Evolutionary conservation across 139 green algal genomes (phyloP), one percentile per base, ranked within the genome.

Genomic region (Chlorella sp.): DNA sequence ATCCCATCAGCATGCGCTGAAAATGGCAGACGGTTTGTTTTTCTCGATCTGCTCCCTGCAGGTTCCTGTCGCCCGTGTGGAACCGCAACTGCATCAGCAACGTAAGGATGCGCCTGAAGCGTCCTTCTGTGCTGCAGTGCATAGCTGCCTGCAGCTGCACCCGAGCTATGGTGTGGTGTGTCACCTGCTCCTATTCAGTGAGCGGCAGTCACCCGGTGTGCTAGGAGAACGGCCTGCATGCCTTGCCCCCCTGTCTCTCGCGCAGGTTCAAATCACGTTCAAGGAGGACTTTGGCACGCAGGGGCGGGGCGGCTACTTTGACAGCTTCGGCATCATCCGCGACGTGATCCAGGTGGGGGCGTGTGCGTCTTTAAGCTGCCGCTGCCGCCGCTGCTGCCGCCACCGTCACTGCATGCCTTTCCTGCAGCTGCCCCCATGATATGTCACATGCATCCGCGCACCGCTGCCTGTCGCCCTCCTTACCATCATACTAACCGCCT

Each of bases 281-380:
- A 98, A 93, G 83, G 97, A 99, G 89, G 86, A 94, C 80, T 98
- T 97, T 87, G 95, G 95, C 20, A 97, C 94, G 16, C 86, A 96
- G 81, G 97, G 97, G 3, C 86, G 97, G 0, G 97, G 96, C 7
- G 97, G 97, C 44, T 99, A 99, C 90, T 99, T 99, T 93, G 97
- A 99, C 90, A 81, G 93, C 58, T 98, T 96, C 85, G 97, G 97
- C 83, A 99, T 99, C 92, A 97, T 99, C 72, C 90, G 97, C 0
- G 97, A 99, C 85, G 95, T 99, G 76, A 98, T 99, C 68, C 92
- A 97, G 88, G 80, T 43, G 16, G 2, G 73, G 68, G 17, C 19
- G 1, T 26, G 28, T 11, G 30, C 32, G 32, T 20, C 36, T 62
- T n/a, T n/a, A n/a, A 30, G 30, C 26, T 77, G 72, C 41, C 24